Percentiles rank a stretch among this genome's conserved stretches.
phyloP scores from a whole-genome alignment of 2,329 filamentous ascomycete genomes.

The Calonectria multiphialidica region DNA sequence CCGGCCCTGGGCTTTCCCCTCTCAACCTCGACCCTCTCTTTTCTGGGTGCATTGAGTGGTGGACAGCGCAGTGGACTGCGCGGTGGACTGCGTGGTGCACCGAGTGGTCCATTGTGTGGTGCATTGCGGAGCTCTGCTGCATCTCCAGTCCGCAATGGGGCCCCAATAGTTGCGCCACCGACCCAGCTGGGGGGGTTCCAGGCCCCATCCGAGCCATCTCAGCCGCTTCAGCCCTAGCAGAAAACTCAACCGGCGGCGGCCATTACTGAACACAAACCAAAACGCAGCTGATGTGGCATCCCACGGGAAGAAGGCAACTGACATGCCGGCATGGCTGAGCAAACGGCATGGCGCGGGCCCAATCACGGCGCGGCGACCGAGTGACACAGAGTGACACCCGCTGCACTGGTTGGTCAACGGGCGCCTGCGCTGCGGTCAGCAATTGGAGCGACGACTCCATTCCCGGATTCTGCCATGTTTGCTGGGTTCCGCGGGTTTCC shows the following conservation, averaged over 20 bases:
- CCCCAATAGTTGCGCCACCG: neutral
- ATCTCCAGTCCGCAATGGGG: neutral
- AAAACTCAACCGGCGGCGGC: neutral
- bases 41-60: neutral
- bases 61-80: too few relatives aligned
- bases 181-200: conserved; percentile 16
- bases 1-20: neutral
- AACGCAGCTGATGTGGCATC: conserved; percentile 9
- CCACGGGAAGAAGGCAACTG: neutral
- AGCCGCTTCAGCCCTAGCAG: conserved; percentile 27
- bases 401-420: neutral
- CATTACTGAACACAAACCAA: neutral
- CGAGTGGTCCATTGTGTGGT: neutral
- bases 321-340: conserved; percentile 7
- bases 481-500: neutral
- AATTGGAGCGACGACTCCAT: neutral
- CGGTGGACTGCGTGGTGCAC: too few relatives aligned
- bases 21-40: too few relatives aligned
- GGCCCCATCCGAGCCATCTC: neutral
- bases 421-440: conserved; percentile 6
- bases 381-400: neutral
- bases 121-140: neutral
- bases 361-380: neutral
- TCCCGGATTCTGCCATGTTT: neutral
- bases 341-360: neutral